Evolutionary conservation across 2,329 filamentous ascomycete genomes (phyloP).

Genomic region (Drechslerella stenobrocha): DNA sequence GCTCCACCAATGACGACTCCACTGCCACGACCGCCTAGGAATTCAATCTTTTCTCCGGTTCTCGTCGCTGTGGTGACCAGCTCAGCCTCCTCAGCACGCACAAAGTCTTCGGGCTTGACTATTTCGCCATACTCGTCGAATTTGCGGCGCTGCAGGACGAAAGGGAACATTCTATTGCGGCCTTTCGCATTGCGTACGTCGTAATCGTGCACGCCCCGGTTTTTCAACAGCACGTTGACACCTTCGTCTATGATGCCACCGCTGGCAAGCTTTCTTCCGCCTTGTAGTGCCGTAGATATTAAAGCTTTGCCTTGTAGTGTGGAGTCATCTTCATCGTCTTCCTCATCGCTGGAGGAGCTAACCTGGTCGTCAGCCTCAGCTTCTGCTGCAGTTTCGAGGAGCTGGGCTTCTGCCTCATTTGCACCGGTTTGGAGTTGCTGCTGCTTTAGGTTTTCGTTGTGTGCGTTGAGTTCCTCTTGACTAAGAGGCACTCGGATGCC

Average conservation of each 20-base stretch:
- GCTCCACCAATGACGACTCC: conserved; percentile 23
- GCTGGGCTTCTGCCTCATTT: conserved; percentile 67
- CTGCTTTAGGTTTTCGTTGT: conserved; percentile 89
- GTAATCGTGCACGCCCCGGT: conserved; percentile 89
- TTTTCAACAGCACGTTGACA: conserved; percentile 84
- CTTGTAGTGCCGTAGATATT: conserved; percentile 76
- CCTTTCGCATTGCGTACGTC: conserved; percentile 90
- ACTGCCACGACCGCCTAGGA: conserved; percentile 55
- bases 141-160: conserved; percentile 75
- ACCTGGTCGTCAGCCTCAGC: conserved; percentile 76
- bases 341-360: conserved; percentile 81
- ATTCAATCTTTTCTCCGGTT: conserved; percentile 53
- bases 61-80: conserved; percentile 64
- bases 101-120: conserved; percentile 89
- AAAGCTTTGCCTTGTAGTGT: conserved; percentile 90
- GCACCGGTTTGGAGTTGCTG: conserved; percentile 80
- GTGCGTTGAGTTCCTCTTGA: conserved; percentile 74
- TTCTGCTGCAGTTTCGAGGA: conserved; percentile 61
- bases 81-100: conserved; percentile 85
- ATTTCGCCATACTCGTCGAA: conserved; percentile 91
- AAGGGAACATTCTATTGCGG: conserved; percentile 87
- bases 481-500: conserved; percentile 69
- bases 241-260: conserved; percentile 73
- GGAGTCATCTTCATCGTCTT: conserved; percentile 67
- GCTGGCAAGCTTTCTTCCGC: conserved; percentile 53